Evolutionary conservation across 2,329 filamentous ascomycete genomes (phyloP).

Genomic region (Colletotrichum sp.): DNA sequence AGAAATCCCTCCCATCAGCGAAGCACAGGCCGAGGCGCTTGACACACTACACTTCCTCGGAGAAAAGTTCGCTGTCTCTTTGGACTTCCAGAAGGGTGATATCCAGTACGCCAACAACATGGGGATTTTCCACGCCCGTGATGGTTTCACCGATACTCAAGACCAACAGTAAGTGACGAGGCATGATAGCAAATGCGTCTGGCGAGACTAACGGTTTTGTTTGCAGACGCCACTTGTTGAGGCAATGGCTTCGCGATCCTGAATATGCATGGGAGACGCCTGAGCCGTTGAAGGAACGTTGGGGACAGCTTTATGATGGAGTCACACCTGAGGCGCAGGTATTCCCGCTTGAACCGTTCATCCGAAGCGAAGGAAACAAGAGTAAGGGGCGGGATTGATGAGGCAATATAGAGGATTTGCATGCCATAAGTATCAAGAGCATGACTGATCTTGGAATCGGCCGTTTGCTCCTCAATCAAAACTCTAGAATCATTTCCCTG

Average conservation of each 20-base stretch:
- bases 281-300: slow-evolving; percentile 46
- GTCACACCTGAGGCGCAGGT: slow-evolving; percentile 56
- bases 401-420: neutral
- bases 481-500: neutral
- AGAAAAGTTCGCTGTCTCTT: slow-evolving; percentile 47
- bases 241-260: slow-evolving; percentile 55
- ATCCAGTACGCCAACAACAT: slow-evolving; percentile 64
- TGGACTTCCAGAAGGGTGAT: slow-evolving; percentile 55
- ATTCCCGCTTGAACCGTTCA: slow-evolving; percentile 59
- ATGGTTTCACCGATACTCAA: slow-evolving; percentile 49
- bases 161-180: slow-evolving; percentile 44
- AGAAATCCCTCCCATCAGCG: slow-evolving; percentile 60
- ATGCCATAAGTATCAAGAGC: neutral
- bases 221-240: slow-evolving; percentile 50
- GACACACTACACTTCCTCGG: slow-evolving; percentile 56
- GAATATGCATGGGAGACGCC: slow-evolving; percentile 56
- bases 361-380: slow-evolving; percentile 28
- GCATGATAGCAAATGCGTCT: too few species aligned
- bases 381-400: slow-evolving; percentile 1
- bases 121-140: slow-evolving; percentile 57
- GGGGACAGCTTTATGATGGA: slow-evolving; percentile 58
- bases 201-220: slow-evolving; percentile 19
- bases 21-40: slow-evolving; percentile 58
- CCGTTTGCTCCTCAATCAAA: neutral
- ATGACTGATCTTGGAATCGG: neutral